phyloP scores from a whole-genome alignment of 140 eudicot species.

The Erigeron philadelphicus region DNA sequence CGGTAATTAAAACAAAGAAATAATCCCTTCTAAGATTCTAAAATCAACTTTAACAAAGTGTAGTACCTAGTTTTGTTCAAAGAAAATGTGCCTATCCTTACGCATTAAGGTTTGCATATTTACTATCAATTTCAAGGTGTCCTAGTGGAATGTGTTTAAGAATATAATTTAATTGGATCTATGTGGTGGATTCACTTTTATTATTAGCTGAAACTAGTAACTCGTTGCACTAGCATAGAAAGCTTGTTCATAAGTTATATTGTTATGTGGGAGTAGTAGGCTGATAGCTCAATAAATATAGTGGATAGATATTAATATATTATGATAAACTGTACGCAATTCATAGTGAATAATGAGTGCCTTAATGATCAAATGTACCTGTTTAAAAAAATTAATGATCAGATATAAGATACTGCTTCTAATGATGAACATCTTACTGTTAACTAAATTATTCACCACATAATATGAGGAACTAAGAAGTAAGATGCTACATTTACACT shows the following conservation, averaged over 20 bases:
- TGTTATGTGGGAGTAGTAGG: neutral
- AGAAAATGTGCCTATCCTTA: neutral
- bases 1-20: too few relatives aligned
- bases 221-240: neutral
- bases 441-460: too few relatives aligned
- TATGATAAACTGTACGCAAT: conserved; percentile 1
- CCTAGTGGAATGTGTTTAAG: too few relatives aligned
- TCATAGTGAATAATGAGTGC: neutral
- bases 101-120: neutral
- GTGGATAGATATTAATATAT: neutral
- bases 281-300: neutral
- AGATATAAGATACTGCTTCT: too few relatives aligned
- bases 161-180: neutral
- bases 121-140: conserved; percentile 2
- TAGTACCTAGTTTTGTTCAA: neutral
- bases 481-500: neutral
- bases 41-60: too few relatives aligned
- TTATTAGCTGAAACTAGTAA: conserved; percentile 7
- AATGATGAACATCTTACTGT: too few relatives aligned
- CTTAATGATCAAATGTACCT: neutral
- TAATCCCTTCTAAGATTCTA: too few relatives aligned
- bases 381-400: too few relatives aligned
- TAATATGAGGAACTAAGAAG: neutral
- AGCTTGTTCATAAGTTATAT: conserved; percentile 4
- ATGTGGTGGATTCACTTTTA: conserved; percentile 7